Evolutionary conservation across 257 asterid genomes (phyloP), one percentile per base, ranked within the genome.

Genomic region (Rehmannia glutinosa): DNA sequence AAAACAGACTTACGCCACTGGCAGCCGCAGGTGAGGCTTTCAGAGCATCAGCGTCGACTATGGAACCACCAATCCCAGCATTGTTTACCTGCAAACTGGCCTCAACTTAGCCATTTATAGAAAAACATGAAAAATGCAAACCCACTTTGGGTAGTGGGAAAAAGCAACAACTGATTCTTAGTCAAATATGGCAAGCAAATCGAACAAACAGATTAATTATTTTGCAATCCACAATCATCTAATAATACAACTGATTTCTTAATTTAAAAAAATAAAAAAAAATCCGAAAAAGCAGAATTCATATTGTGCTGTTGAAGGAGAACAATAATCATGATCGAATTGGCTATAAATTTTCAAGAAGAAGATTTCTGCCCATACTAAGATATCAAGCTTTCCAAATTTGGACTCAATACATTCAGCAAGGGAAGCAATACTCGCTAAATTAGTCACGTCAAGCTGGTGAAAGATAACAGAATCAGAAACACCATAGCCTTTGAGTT

Each of bases 61-160:
- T 24, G n/a, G 58, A 50, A 70, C 92, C 96, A 68, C 58, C 10
- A 38, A 83, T 27, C 49, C 83, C 93, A 11, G 93, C 93, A 64
- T 87, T 85, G 70, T 87, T 85, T n/a, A 87, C 87, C 96, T 85
- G 78, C 64, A 54, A 57, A 63, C 0, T 11, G 19, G 17, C 66
- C 28, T 8, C 75, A 42, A 41, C 33, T 50, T 62, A 27, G 54
- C 39, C 2, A 62, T 71, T 3, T 28, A n/a, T n/a, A 32, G 23
- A 17, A 45, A 23, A 10, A 30, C 28, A 17, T 41, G n/a, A 16
- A 23, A 16, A 9, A 60, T 8, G 8, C n/a, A 56, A 66, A 41
- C 12, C 21, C 23, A 57, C 28, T 20, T 5, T 12, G 11, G 39
- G n/a, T n/a, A n/a, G n/a, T n/a, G n/a, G n/a, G n/a, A n/a, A n/a